Conservation (phyloP, 2,329 filamentous ascomycete species). For the Lecanoromycetidae sp. region DNA sequence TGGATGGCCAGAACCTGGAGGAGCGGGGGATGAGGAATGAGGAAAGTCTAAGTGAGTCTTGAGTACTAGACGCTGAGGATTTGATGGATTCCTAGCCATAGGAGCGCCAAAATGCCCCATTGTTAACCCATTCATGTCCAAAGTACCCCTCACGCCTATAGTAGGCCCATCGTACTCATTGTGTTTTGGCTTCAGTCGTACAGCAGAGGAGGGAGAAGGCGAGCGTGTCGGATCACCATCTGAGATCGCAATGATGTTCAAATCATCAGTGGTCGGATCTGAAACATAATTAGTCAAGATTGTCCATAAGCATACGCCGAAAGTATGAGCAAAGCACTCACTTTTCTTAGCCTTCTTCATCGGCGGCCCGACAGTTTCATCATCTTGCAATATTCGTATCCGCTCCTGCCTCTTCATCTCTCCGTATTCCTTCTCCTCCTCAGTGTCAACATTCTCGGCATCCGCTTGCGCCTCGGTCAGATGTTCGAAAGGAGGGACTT, state of each 20-base stretch:
- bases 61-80: conserved; percentile 30
- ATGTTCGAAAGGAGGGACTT: conserved; percentile 36
- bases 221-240: conserved; percentile 14
- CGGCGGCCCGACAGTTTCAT: conserved; percentile 32
- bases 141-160: too few relatives aligned
- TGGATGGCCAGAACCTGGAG: conserved; percentile 31
- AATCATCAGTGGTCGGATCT: conserved; percentile 9
- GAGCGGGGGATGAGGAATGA: conserved; percentile 32
- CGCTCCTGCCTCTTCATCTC: conserved; percentile 37
- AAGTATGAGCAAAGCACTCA: conserved; percentile 15
- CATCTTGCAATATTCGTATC: conserved; percentile 37
- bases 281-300: background rate
- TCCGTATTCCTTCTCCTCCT: conserved; percentile 37
- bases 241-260: conserved; percentile 13
- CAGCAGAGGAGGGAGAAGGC: conserved; percentile 10
- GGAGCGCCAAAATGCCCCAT: conserved; percentile 25
- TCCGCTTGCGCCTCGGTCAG: conserved; percentile 39
- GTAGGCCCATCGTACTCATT: conserved; percentile 4
- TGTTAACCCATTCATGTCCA: conserved; percentile 19
- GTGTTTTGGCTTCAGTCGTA: conserved; percentile 4
- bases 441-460: conserved; percentile 38
- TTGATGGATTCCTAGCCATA: conserved; percentile 25
- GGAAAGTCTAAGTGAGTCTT: conserved; percentile 34
- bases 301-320: background rate
- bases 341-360: conserved; percentile 35